Conservation (phyloP, 164 flowering plant genomes). For the Aristolochia californica region DNA sequence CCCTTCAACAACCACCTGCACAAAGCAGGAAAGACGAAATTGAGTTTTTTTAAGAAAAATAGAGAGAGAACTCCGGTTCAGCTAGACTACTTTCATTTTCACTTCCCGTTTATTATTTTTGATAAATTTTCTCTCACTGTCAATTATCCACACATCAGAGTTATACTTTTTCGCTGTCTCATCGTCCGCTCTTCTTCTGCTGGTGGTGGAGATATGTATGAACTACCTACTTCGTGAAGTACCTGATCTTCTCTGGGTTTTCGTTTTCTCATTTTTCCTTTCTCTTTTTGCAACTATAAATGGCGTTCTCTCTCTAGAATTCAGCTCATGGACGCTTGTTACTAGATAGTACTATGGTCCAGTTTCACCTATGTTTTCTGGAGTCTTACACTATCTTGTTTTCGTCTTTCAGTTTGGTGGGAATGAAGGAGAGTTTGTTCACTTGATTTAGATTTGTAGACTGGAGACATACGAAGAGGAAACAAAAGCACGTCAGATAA, state of each 20-base stretch:
- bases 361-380: constrained; percentile 7
- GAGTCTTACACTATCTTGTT: neutral
- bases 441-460: too few relatives aligned
- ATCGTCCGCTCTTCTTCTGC: constrained; percentile 11
- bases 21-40: neutral
- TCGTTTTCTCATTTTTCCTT: neutral
- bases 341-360: neutral
- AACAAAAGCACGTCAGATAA: constrained; percentile 5
- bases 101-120: too few relatives aligned
- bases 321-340: constrained; percentile 5
- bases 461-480: too few relatives aligned
- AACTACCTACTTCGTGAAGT: too few relatives aligned
- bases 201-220: too few relatives aligned
- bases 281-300: too few relatives aligned
- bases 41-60: too few relatives aligned
- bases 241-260: neutral
- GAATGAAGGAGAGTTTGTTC: constrained; percentile 6
- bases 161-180: constrained; percentile 6
- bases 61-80: too few relatives aligned
- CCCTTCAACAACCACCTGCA: neutral
- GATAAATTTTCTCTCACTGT: neutral
- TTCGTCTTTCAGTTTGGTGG: constrained; percentile 18
- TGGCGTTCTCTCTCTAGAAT: neutral
- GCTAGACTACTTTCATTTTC: too few relatives aligned
- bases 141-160: constrained; percentile 5